Conservation (phyloP, 768 basidiomycete species). For the Suillus placidus region DNA sequence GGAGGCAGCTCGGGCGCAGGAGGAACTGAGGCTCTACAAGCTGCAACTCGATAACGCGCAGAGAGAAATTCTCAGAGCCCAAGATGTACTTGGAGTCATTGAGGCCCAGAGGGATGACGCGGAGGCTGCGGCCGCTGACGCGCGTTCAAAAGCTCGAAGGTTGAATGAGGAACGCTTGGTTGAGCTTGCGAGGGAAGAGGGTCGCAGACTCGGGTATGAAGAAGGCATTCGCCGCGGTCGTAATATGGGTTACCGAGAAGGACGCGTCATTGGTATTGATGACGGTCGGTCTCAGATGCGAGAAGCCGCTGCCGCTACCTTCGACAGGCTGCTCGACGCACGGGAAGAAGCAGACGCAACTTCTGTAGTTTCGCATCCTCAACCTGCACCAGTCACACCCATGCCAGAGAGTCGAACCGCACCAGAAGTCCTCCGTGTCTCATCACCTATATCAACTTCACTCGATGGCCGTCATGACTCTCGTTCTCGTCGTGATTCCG, state of each 20-base stretch:
- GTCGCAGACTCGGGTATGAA: constrained; percentile 51
- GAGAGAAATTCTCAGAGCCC: constrained; percentile 58
- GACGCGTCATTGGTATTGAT: constrained; percentile 19
- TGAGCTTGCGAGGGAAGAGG: constrained; percentile 56
- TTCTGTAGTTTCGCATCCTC: constrained; percentile 18
- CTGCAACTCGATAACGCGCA: constrained; percentile 61
- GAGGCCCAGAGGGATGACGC: constrained; percentile 52
- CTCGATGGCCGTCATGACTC: constrained; percentile 22
- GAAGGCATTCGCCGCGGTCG: constrained; percentile 48
- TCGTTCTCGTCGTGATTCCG: constrained; percentile 23
- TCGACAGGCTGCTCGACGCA: constrained; percentile 30
- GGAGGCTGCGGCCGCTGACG: constrained; percentile 47
- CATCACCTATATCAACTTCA: constrained; percentile 21
- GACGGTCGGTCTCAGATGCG: constrained; percentile 21
- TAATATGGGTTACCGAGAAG: constrained; percentile 32
- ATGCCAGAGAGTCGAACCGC: constrained; percentile 18
- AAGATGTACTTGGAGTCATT: constrained; percentile 50
- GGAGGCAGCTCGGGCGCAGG: constrained; percentile 35
- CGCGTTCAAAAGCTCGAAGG: constrained; percentile 48
- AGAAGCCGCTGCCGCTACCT: constrained; percentile 20
- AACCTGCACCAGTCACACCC: constrained; percentile 23
- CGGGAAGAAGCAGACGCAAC: constrained; percentile 12
- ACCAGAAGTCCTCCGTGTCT: constrained; percentile 31
- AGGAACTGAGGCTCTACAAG: constrained; percentile 60
- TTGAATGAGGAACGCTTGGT: constrained; percentile 50